These are phyloP conservation scores for Cercospora beticola DNA, from an alignment of 2,329 filamentous ascomycete species.

Conservation along the genomic window DNA sequence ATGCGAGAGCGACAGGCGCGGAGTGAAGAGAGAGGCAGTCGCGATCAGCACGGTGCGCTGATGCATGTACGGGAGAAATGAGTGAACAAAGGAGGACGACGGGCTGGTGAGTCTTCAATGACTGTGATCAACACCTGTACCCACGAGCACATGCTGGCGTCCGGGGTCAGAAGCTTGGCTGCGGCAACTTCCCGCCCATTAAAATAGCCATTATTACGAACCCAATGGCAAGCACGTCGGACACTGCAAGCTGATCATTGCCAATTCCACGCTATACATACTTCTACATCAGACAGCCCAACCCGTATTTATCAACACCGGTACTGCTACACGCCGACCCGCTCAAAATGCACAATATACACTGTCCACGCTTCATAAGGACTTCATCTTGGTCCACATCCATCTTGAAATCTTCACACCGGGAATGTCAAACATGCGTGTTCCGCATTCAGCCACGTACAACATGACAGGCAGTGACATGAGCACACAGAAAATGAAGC, in stretches of 20 bases:
- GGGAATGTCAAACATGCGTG: constrained; percentile 30
- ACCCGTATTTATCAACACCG: background rate
- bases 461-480: constrained; percentile 30
- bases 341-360: constrained; percentile 1
- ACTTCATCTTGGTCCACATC: constrained; percentile 26
- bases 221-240: background rate
- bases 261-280: background rate
- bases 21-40: background rate
- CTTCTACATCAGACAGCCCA: background rate
- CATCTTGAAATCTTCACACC: constrained; percentile 27
- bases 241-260: background rate
- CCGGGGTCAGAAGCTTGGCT: constrained; percentile 3
- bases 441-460: constrained; percentile 32
- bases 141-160: background rate
- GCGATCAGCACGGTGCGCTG: background rate
- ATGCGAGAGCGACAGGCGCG: background rate
- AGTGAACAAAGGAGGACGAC: constrained; percentile 2
- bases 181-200: background rate
- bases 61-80: constrained; percentile 7
- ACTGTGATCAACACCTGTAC: constrained; percentile 4
- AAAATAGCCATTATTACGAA: background rate
- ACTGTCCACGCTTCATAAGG: constrained; percentile 4
- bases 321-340: constrained; percentile 8
- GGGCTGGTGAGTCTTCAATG: background rate
- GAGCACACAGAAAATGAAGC: constrained; percentile 29